Evolutionary conservation across 2,329 filamentous ascomycete species (phyloP).

Genomic region (Stagonosporopsis cucurbitacearum): DNA sequence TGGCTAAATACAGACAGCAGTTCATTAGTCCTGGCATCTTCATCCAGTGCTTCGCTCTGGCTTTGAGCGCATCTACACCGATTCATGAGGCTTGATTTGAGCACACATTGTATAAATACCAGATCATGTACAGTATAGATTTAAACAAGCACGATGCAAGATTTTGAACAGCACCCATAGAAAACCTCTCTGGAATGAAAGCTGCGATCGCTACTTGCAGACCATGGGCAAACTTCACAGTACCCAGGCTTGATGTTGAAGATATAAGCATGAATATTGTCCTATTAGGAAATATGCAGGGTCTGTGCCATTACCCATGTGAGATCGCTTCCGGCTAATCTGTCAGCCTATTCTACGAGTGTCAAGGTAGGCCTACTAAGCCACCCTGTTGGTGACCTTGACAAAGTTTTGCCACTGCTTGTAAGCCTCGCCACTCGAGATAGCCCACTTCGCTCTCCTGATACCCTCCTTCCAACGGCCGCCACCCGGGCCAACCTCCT

Average conservation of each 20-base stretch:
- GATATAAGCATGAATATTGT: too few species aligned
- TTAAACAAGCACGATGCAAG: too few species aligned
- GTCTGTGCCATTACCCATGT: not conserved
- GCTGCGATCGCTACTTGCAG: too few species aligned
- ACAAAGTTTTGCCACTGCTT: constrained; percentile 84
- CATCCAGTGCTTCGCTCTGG: not conserved
- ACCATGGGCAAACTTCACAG: too few species aligned
- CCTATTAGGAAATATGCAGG: too few species aligned
- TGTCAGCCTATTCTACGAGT: not conserved
- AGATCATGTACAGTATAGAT: too few species aligned
- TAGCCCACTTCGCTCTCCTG: constrained; percentile 82
- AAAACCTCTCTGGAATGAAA: too few species aligned
- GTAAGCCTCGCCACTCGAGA: constrained; percentile 86
- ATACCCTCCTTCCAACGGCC: constrained; percentile 96
- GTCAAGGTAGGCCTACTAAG: constrained; percentile 11
- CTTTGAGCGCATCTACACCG: not conserved
- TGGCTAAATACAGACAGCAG: not conserved
- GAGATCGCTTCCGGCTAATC: not conserved
- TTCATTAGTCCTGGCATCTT: too few species aligned
- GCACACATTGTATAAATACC: too few species aligned
- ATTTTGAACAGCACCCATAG: too few species aligned
- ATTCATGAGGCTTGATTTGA: not conserved
- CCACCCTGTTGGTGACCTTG: constrained; percentile 70
- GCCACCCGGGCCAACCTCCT: constrained; percentile 82
- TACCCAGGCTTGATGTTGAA: too few species aligned